Percentiles rank a stretch among this genome's conserved stretches.
phyloP scores from a whole-genome alignment of 2,329 filamentous ascomycete genomes.

The Fusarium buxicola region DNA sequence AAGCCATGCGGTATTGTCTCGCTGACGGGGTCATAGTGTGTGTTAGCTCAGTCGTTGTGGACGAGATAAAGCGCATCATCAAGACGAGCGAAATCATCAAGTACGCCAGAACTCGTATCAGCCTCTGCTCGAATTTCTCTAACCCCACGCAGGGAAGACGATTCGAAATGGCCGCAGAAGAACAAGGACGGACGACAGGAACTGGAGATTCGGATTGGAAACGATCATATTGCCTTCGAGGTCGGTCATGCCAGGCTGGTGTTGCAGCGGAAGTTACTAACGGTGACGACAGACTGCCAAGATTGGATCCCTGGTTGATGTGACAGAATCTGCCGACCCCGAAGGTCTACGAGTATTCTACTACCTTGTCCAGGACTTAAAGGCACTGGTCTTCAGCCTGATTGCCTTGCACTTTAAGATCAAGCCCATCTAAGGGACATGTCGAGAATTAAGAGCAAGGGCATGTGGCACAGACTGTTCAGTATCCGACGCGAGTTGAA shows the following conservation, averaged over 20 bases:
- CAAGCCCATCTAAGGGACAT: constrained; percentile 72
- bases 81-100: constrained; percentile 98
- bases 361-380: constrained; percentile 97
- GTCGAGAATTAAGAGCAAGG: constrained; percentile 2
- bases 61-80: constrained; percentile 97
- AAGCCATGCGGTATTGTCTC: neutral
- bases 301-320: constrained; percentile 96
- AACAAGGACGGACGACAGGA: constrained; percentile 99
- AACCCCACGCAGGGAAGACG: constrained; percentile 79
- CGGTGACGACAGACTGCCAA: constrained; percentile 81
- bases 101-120: constrained; percentile 60
- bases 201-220: constrained; percentile 91
- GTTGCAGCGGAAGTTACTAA: constrained; percentile 21
- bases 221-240: constrained; percentile 98
- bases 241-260: constrained; percentile 58
- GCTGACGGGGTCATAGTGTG: constrained; percentile 76
- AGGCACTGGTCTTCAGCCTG: constrained; percentile 94
- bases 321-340: constrained; percentile 94
- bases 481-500: constrained; percentile 1
- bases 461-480: constrained; percentile 12
- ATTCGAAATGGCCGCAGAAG: constrained; percentile 98
- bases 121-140: constrained; percentile 18
- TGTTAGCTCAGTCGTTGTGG: constrained; percentile 88
- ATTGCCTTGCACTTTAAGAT: constrained; percentile 99
- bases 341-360: constrained; percentile 98